These are phyloP conservation scores for Phialophora tarda DNA, from an alignment of 2,329 filamentous ascomycete species.

Conservation along the genomic window DNA sequence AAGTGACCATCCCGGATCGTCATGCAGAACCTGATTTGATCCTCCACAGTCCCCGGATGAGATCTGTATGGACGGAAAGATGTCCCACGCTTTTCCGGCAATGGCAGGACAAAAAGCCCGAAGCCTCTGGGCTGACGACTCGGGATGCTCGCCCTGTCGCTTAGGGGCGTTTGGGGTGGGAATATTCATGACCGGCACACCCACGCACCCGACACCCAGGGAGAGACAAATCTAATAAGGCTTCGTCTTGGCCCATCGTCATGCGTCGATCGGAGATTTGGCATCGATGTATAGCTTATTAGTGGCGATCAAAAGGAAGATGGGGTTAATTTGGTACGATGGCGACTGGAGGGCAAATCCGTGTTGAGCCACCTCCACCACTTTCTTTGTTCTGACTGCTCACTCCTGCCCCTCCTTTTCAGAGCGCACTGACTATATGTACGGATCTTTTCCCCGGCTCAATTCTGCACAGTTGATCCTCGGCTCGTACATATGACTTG, in stretches of 20 bases:
- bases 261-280: background rate
- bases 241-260: background rate
- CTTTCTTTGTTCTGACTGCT: background rate
- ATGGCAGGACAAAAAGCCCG: constrained; percentile 2
- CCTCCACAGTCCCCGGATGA: background rate
- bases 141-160: background rate
- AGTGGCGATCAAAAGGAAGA: background rate
- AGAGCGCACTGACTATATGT: background rate
- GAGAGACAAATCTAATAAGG: background rate
- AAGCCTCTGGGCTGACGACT: background rate
- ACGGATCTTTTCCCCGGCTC: background rate
- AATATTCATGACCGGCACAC: background rate
- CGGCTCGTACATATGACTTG: background rate
- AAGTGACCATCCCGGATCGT: background rate
- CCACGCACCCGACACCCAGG: background rate
- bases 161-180: background rate
- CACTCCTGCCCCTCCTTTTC: background rate
- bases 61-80: background rate
- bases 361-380: background rate
- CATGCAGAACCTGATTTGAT: background rate
- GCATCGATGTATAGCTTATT: background rate
- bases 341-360: background rate
- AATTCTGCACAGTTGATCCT: background rate
- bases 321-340: background rate
- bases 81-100: background rate